Base-by-base conservation (phyloP, 257 asterid genomes). In the Striga asiatica region DNA sequence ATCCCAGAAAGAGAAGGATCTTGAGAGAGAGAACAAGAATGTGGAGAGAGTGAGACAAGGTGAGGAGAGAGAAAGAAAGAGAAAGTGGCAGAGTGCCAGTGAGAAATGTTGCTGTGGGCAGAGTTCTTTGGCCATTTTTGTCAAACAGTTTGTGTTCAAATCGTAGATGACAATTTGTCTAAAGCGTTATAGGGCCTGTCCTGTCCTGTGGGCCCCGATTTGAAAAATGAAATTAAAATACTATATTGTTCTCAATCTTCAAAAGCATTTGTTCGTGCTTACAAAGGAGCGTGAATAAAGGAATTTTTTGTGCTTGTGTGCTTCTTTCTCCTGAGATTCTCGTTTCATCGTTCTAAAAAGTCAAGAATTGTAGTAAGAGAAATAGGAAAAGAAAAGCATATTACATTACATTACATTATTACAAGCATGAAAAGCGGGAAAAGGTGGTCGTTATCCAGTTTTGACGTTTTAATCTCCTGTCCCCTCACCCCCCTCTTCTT, bases 91-190 rank as follows among this genome's bases (percentile, higher is more conserved):
- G 69, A 31, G 62, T 64, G 69, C 29, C 69, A 71, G 68, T 64
- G 46, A 48, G 61, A 67, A 81, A 61, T 57, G 74, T 43, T 45
- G 67, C 14, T 50, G 66, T 45, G 27, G 58, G 60, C 6, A 61
- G 65, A 65, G 63, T 68, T 62, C 72, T 6, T 74, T 66, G 82
- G 77, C 54, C 82, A 78, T 74, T 81, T 82, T 81, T 69, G 80
- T 78, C 88, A 74, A 46, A 74, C 81, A 73, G 42, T 45, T 74
- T 43, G 74, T 60, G 71, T 54, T 66, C 88, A 84, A 53, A 62
- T 69, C 73, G 73, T 50, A 58, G 70, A 76, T 67, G 73, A 75
- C 81, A 79, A 64, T 77, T 67, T 71, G 76, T 68, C 80, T 81
- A 66, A 70, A 69, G 13, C 46, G 18, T 39, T 28, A 62, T n/a